These are phyloP conservation scores for Adansonia gregorii DNA, from an alignment of 441 rosid genomes.

Conservation along the genomic window DNA sequence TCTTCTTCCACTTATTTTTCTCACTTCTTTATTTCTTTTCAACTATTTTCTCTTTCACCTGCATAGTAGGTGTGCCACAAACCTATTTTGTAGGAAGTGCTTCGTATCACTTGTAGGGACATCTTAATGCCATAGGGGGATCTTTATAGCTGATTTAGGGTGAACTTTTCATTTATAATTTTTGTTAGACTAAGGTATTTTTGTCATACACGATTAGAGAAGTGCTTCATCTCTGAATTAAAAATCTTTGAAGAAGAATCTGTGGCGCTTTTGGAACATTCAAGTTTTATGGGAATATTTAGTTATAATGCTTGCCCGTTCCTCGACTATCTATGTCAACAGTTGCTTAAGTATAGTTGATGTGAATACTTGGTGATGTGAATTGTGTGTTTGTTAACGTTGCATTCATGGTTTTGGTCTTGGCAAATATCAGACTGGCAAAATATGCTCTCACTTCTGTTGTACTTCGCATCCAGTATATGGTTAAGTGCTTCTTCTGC, in stretches of 20 bases:
- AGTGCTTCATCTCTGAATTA: background rate
- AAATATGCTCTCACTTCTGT: background rate
- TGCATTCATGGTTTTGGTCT: conserved; percentile 1
- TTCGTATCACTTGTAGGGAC: background rate
- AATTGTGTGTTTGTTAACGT: background rate
- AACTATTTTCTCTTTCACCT: too few species aligned
- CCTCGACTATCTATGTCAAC: background rate
- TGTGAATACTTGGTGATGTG: background rate
- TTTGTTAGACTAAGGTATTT: background rate
- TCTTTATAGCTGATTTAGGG: background rate
- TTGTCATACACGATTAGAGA: background rate
- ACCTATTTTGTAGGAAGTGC: background rate
- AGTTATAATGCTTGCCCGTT: background rate
- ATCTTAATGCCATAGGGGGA: background rate
- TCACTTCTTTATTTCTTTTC: too few species aligned
- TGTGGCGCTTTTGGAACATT: background rate
- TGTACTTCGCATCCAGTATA: background rate
- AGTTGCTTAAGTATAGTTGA: background rate
- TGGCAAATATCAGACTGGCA: conserved; percentile 11
- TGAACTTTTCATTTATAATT: background rate
- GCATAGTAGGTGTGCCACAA: too few species aligned
- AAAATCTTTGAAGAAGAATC: background rate
- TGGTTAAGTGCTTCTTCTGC: conserved; percentile 5
- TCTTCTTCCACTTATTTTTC: too few species aligned
- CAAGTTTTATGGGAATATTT: background rate